Base-by-base conservation (phyloP, 192 early-diverging fungal genomes). In the Phycomyces nitens region DNA sequence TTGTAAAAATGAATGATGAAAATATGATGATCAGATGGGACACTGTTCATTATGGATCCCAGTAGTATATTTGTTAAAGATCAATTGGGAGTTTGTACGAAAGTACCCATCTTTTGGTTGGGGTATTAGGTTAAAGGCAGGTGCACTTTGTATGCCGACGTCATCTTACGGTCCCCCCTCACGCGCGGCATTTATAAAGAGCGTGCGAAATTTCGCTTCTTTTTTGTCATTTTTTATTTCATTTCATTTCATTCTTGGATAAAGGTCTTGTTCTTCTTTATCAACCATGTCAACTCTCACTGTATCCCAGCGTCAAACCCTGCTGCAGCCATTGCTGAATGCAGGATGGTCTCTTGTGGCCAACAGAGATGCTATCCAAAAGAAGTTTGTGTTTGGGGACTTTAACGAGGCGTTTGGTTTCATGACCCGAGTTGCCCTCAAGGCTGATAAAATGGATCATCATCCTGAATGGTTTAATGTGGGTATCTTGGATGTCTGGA, bases 401-500 rank as follows among this genome's bases (percentile, higher is more conserved):
- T 99, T 99, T 69, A 86, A 80, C 74, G 80, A 85, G 53, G 94
- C 94, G 6, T 99, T 94, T 80, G 89, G 88, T 5, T 99, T 99
- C 77, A 99, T 99, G 97, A 84, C 92, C 10, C 74, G 87, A 12
- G 90, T 97, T 7, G 97, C 94, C 34, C 78, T 95, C 39, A 78
- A 78, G 38, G 94, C 94, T 38, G 97, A 99, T 51, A 94, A 92
- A 73, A 81, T 85, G 71, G 91, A 95, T 65, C 96, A 99, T 74
- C 96, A 99, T 65, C 96, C 96, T 21, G 96, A 97, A 73, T 92
- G 91, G 91, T 91, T 91, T 70, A 93, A 93, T 70, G 86, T 88
- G 79, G 60, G 77, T 71, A 34, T 7, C 12, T 41, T 57, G 7
- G 39, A 6, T 23, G 51, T 21, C 51, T 41, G 27, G 49, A 39